A percentile compares a stretch with the other conserved stretches of the same genome.
Conservation (phyloP, 2,329 filamentous ascomycete genomes). For the Fusarium pininemorale region DNA sequence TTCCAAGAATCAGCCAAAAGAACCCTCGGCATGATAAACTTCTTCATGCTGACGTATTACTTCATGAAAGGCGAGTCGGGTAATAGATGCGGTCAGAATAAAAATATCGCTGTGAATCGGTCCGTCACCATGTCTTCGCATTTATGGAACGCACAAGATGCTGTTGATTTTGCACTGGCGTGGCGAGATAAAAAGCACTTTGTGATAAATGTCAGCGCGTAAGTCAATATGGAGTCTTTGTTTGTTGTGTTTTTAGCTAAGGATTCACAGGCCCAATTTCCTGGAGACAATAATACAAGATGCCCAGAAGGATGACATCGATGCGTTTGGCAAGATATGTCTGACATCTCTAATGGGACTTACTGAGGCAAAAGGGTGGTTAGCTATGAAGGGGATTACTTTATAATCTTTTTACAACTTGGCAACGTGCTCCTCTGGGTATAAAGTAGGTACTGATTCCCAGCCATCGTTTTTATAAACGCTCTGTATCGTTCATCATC, state of each 20-base stretch:
- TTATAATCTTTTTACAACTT: not conserved
- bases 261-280: not conserved
- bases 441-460: accelerated
- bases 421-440: too few relatives aligned
- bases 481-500: too few relatives aligned
- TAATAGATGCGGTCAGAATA: not conserved
- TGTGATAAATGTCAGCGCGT: not conserved
- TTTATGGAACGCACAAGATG: not conserved
- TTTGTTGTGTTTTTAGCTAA: not conserved
- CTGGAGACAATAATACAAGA: not conserved
- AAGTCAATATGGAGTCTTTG: not conserved
- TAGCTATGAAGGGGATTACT: not conserved
- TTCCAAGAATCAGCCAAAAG: not conserved
- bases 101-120: not conserved
- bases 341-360: not conserved
- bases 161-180: not conserved
- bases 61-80: not conserved
- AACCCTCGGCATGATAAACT: not conserved
- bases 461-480: too few relatives aligned
- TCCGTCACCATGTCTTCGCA: constrained; percentile 4
- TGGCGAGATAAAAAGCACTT: not conserved
- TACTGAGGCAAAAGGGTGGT: not conserved
- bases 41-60: not conserved
- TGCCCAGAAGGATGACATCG: not conserved
- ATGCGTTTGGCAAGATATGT: not conserved